phyloP scores from a whole-genome alignment of 23 red algal genomes.

The Cyanidioschyzon merolae region DNA sequence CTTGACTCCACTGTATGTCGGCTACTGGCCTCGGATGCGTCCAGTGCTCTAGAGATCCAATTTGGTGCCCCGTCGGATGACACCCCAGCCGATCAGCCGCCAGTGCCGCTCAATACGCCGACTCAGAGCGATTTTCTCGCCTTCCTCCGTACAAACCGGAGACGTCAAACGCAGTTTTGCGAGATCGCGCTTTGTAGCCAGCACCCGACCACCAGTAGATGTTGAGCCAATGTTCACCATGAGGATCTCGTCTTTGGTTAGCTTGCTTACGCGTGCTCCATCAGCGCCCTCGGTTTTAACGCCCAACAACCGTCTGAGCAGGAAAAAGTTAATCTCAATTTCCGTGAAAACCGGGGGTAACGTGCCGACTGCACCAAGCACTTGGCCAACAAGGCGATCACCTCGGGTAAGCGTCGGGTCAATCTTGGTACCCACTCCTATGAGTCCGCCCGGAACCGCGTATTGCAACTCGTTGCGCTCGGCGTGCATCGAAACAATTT shows the following conservation, averaged over 20 bases:
- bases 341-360: constrained; percentile 80
- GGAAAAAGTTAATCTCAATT: constrained; percentile 94
- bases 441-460: constrained; percentile 90
- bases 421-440: constrained; percentile 96
- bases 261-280: constrained; percentile 68
- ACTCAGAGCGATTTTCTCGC: constrained; percentile 94
- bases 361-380: constrained; percentile 73
- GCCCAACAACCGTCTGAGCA: constrained; percentile 83
- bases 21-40: too few species aligned
- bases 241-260: constrained; percentile 76
- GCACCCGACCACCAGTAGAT: constrained; percentile 76
- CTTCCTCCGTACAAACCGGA: constrained; percentile 79
- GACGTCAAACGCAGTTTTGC: constrained; percentile 69
- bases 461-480: constrained; percentile 87
- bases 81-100: constrained; percentile 99
- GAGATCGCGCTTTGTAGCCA: constrained; percentile 77
- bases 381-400: constrained; percentile 88
- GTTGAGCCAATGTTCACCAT: constrained; percentile 98
- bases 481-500: constrained; percentile 85
- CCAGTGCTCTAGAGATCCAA: constrained; percentile 21
- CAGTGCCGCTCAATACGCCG: constrained; percentile 91
- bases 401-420: constrained; percentile 93
- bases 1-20: too few species aligned
- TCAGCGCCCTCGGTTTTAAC: constrained; percentile 83
- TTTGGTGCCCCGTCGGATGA: constrained; percentile 53